Evolutionary conservation across 805 yeast genomes (phyloP).

Genomic region (Nakazawaea ambrosiae): DNA sequence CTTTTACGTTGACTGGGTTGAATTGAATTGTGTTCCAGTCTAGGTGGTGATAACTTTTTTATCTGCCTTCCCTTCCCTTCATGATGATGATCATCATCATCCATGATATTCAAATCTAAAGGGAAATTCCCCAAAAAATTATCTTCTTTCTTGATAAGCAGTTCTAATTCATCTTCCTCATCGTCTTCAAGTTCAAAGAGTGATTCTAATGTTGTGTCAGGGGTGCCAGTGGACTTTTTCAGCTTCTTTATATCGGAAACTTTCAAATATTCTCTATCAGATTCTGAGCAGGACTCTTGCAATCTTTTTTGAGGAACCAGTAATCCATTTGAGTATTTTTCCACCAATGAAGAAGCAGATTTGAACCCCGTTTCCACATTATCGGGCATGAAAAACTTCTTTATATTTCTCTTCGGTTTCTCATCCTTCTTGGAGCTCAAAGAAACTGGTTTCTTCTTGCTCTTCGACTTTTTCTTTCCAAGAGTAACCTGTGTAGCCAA

Average conservation of each 20-base stretch:
- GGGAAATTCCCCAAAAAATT: background rate
- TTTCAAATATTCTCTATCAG: background rate
- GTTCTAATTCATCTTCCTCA: slow-evolving; percentile 11
- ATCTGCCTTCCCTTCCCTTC: background rate
- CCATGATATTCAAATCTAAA: background rate
- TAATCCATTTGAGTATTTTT: slow-evolving; percentile 15
- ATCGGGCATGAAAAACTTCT: slow-evolving; percentile 69
- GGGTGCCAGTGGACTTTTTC: background rate
- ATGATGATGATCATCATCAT: background rate
- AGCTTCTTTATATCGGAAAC: background rate
- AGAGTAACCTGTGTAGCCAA: slow-evolving; percentile 62
- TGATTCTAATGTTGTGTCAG: background rate
- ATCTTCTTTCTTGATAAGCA: background rate
- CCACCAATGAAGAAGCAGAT: slow-evolving; percentile 41
- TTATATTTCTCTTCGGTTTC: slow-evolving; percentile 17
- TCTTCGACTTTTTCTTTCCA: slow-evolving; percentile 22
- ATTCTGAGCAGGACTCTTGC: background rate
- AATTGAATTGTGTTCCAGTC: background rate
- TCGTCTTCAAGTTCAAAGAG: slow-evolving; percentile 4
- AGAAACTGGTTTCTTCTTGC: slow-evolving; percentile 15
- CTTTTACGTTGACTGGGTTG: slow-evolving; percentile 1
- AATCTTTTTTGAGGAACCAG: background rate
- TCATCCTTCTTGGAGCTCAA: slow-evolving; percentile 13
- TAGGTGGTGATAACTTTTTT: background rate
- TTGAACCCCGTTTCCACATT: slow-evolving; percentile 60